Percentiles rank a stretch among this genome's conserved stretches.
Evolutionary conservation across 768 basidiomycete species (phyloP).

Genomic region (Lactarius evosmus): DNA sequence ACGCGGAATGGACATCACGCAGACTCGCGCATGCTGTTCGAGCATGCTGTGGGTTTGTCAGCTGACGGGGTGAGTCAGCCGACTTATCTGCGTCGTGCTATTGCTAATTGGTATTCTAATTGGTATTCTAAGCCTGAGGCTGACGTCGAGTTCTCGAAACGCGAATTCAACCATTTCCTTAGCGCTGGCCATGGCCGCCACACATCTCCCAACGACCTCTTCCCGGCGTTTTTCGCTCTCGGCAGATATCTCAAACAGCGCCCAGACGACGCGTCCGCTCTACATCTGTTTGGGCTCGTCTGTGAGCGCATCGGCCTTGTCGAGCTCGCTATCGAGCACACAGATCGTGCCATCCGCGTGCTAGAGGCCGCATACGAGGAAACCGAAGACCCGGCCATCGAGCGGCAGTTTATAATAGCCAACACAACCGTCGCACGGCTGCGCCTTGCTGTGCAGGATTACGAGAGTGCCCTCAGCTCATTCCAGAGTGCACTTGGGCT

Average conservation of each 20-base stretch:
- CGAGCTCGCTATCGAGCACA: constrained; percentile 53
- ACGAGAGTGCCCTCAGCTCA: constrained; percentile 58
- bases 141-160: constrained; percentile 71
- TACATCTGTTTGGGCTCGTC: constrained; percentile 81
- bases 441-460: constrained; percentile 56
- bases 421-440: constrained; percentile 80
- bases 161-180: constrained; percentile 48
- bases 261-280: constrained; percentile 66
- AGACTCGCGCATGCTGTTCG: constrained; percentile 67
- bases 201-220: constrained; percentile 46
- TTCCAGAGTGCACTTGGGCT: constrained; percentile 74
- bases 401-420: constrained; percentile 75
- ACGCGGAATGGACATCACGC: constrained; percentile 50
- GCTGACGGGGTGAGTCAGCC: constrained; percentile 50
- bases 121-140: constrained; percentile 81
- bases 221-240: constrained; percentile 79
- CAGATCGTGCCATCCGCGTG: constrained; percentile 61
- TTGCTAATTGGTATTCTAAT: constrained; percentile 20
- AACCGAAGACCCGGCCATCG: constrained; percentile 73
- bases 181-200: constrained; percentile 26
- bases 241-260: constrained; percentile 67
- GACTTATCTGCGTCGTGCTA: constrained; percentile 5
- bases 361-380: constrained; percentile 90
- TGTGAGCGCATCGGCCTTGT: constrained; percentile 79
- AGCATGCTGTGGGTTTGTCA: constrained; percentile 64